Conservation (phyloP, 73 alveolate species). For the Effrenium voratum region DNA sequence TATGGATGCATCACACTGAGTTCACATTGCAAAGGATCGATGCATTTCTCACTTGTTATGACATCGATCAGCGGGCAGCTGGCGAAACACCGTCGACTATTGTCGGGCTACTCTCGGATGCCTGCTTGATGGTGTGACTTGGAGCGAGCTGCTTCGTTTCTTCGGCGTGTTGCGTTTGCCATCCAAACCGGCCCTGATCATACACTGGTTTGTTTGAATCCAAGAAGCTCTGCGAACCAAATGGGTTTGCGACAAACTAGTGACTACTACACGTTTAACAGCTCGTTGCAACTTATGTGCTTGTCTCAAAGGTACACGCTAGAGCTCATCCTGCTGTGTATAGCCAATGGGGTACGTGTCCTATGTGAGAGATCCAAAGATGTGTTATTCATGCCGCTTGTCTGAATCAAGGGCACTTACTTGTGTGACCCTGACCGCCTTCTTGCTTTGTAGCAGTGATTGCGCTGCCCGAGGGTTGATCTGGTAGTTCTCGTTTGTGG, state of each 20-base stretch:
- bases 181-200: background rate
- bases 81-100: background rate
- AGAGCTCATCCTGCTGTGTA: constrained; percentile 30
- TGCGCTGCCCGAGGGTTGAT: constrained; percentile 31
- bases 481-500: constrained; percentile 60
- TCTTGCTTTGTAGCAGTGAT: background rate
- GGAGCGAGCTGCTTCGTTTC: background rate
- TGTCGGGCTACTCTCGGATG: constrained; percentile 16
- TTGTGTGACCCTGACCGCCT: background rate
- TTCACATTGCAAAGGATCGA: constrained; percentile 19
- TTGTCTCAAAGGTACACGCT: constrained; percentile 3
- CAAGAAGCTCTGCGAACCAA: background rate
- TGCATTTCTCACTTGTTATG: constrained; percentile 50
- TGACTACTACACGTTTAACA: background rate
- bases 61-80: constrained; percentile 22
- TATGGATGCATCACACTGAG: background rate
- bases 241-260: background rate
- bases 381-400: constrained; percentile 43
- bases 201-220: background rate
- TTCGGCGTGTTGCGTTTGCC: background rate
- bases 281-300: background rate
- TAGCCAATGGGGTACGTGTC: constrained; percentile 23
- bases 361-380: background rate
- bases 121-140: constrained; percentile 55
- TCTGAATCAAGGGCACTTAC: background rate